These are phyloP conservation scores for Nakaseomyces bracarensis DNA, from an alignment of 1,139 yeast species.

Conservation along the genomic window DNA sequence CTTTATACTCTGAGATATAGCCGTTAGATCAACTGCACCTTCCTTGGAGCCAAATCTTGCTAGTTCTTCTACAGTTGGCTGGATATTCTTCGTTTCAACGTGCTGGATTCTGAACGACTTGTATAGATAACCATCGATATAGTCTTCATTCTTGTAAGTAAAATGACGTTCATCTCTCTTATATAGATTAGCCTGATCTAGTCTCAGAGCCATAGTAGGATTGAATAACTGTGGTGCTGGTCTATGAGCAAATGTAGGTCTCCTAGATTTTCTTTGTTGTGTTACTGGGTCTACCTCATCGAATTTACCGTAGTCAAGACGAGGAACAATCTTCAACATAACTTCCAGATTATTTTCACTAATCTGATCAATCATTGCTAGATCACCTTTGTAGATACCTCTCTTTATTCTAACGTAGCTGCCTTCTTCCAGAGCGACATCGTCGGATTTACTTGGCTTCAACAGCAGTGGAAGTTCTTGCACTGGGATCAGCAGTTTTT, in stretches of 20 bases:
- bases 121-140: conserved; percentile 75
- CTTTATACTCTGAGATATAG: conserved; percentile 77
- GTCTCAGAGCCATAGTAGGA: conserved; percentile 61
- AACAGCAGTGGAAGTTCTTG: conserved; percentile 90
- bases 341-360: conserved; percentile 94
- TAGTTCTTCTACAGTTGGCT: conserved; percentile 82
- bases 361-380: conserved; percentile 86
- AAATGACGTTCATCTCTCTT: conserved; percentile 70
- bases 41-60: conserved; percentile 67
- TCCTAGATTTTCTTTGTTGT: conserved; percentile 41
- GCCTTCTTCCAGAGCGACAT: conserved; percentile 83
- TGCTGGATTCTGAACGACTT: conserved; percentile 81
- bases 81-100: conserved; percentile 74
- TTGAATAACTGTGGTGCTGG: conserved; percentile 83
- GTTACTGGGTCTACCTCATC: conserved; percentile 48
- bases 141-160: conserved; percentile 79
- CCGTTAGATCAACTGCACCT: conserved; percentile 76
- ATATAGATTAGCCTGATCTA: conserved; percentile 50
- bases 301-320: conserved; percentile 78
- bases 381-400: conserved; percentile 87
- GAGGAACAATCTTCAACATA: conserved; percentile 82
- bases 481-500: conserved; percentile 86
- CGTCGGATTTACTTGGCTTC: conserved; percentile 83
- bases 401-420: conserved; percentile 83
- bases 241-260: conserved; percentile 47